Conservation (phyloP, 2,329 filamentous ascomycete species). For the Phyllosticta paracitricarpa region DNA sequence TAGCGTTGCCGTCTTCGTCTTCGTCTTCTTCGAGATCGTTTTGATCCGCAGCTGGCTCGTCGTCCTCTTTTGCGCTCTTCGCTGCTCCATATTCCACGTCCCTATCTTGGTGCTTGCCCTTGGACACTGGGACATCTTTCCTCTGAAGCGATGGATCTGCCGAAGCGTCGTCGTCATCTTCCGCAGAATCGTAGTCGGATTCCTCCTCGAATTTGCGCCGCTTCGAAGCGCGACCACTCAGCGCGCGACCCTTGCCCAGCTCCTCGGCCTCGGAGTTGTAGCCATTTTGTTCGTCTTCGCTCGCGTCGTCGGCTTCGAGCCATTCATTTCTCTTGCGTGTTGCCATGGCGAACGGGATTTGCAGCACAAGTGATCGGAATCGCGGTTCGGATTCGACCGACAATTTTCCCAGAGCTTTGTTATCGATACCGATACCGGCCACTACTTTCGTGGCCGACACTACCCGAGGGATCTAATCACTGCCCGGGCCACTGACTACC, state of each 20-base stretch:
- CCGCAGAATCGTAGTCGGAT: slow-evolving; percentile 14
- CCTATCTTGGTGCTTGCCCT: slow-evolving; percentile 10
- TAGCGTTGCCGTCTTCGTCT: slow-evolving; percentile 9
- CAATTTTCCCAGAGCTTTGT: neutral
- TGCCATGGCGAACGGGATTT: slow-evolving; percentile 41
- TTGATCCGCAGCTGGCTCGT: slow-evolving; percentile 16
- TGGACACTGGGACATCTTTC: slow-evolving; percentile 15
- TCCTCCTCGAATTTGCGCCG: slow-evolving; percentile 49
- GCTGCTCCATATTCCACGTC: neutral
- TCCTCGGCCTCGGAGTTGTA: slow-evolving; percentile 61
- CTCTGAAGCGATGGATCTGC: neutral
- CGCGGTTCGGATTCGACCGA: neutral
- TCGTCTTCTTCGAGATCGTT: slow-evolving; percentile 21
- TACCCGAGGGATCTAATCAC: neutral
- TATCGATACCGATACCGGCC: neutral
- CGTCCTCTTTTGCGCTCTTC: slow-evolving; percentile 6
- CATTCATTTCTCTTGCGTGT: slow-evolving; percentile 64
- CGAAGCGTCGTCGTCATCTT: slow-evolving; percentile 13
- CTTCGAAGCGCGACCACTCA: slow-evolving; percentile 44
- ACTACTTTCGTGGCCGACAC: neutral
- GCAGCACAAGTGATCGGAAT: neutral
- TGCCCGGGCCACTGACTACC: no score
- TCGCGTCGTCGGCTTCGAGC: slow-evolving; percentile 42
- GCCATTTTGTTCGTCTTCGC: slow-evolving; percentile 33
- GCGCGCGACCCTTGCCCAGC: slow-evolving; percentile 51